Percentiles rank a stretch among this genome's conserved stretches.
Evolutionary conservation across 2,329 filamentous ascomycete species (phyloP).

Genomic region (Paracoccidioides brasiliensis): DNA sequence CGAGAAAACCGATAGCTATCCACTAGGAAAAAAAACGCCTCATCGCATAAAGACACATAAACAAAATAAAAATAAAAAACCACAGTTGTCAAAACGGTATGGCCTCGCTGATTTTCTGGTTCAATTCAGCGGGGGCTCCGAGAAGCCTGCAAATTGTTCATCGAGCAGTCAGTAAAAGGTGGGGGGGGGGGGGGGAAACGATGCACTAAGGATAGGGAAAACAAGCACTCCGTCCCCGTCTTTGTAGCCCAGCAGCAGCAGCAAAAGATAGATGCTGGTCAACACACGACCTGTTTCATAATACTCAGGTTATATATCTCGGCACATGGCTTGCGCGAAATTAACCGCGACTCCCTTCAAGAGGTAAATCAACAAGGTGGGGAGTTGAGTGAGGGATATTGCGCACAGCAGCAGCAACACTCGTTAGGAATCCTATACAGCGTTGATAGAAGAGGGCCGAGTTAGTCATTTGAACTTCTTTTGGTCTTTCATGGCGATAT

Average conservation of each 20-base stretch:
- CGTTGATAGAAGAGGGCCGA: neutral
- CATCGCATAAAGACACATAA: too few species aligned
- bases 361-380: neutral
- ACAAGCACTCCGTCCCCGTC: conserved; percentile 39
- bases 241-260: conserved; percentile 46
- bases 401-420: conserved; percentile 39
- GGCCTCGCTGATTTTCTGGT: conserved; percentile 37
- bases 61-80: too few species aligned
- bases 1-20: too few species aligned
- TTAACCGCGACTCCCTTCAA: neutral
- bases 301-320: neutral
- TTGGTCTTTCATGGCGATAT: too few species aligned
- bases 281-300: conserved; percentile 36
- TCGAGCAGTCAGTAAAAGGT: neutral
- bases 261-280: conserved; percentile 43
- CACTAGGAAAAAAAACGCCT: too few species aligned
- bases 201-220: neutral
- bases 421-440: conserved; percentile 30
- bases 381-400: neutral
- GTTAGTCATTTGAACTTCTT: too few species aligned
- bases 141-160: conserved; percentile 33
- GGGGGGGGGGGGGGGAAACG: neutral
- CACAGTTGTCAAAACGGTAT: conserved; percentile 32
- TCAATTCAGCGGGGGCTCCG: conserved; percentile 39
- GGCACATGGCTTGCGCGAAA: neutral